A percentile compares a stretch with the other conserved stretches of the same genome.
phyloP scores from a whole-genome alignment of 2,329 filamentous ascomycete species.

The Fusarium graminum region DNA sequence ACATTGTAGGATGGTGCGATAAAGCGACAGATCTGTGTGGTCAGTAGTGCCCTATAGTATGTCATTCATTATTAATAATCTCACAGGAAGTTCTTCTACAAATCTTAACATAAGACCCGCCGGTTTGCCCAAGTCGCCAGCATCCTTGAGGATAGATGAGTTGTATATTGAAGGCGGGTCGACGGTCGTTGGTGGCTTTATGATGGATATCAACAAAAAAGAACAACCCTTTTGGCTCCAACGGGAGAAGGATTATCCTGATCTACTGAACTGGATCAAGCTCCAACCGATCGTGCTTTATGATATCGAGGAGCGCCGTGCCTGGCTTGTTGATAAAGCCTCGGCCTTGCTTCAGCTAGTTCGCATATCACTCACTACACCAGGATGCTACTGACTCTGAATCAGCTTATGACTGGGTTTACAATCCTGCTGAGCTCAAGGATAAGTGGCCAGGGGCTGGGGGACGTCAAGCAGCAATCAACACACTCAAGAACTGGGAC shows the following conservation, averaged over 20 bases:
- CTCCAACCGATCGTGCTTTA: conserved; percentile 17
- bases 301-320: conserved; percentile 8
- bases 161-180: conserved; percentile 26
- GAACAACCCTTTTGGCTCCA: conserved; percentile 26
- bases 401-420: conserved; percentile 31
- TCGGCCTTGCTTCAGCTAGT: conserved; percentile 34
- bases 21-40: conserved; percentile 23
- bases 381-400: conserved; percentile 14
- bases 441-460: conserved; percentile 6
- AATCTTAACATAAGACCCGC: neutral
- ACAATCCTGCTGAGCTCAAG: conserved; percentile 4
- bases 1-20: conserved; percentile 28
- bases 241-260: conserved; percentile 23
- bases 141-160: conserved; percentile 8
- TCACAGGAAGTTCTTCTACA: neutral
- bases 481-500: conserved; percentile 18
- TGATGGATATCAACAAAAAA: conserved; percentile 20
- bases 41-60: neutral
- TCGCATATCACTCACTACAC: conserved; percentile 21
- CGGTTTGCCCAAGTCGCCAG: neutral
- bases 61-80: neutral
- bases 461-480: conserved; percentile 13
- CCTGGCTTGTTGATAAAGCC: conserved; percentile 30
- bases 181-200: conserved; percentile 11
- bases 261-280: conserved; percentile 28